A percentile compares a stretch with the other conserved stretches of the same genome.
phyloP scores from a whole-genome alignment of 352 stramenopile species.

The Phytopythium mirpurense region DNA sequence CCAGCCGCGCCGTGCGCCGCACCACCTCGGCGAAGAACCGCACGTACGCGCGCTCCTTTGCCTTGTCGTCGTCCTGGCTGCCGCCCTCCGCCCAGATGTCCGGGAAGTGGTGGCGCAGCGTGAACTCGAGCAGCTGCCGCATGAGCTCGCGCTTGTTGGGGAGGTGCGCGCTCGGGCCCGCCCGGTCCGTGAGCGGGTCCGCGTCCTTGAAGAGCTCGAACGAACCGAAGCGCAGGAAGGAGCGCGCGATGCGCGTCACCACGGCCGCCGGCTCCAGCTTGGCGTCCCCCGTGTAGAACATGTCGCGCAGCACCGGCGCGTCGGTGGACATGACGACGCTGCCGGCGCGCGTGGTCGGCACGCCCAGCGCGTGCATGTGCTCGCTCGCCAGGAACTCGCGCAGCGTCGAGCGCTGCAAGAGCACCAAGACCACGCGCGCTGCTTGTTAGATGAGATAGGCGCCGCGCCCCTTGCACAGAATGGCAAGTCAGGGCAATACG shows the following conservation, averaged over 20 bases:
- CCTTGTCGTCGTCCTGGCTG: conserved; percentile 2
- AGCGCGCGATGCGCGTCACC: conserved; percentile 86
- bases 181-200: conserved; percentile 52
- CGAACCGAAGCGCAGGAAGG: conserved; percentile 94
- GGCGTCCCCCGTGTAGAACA: conserved; percentile 88
- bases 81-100: conserved; percentile 25
- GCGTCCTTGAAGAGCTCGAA: conserved; percentile 94
- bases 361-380: conserved; percentile 92
- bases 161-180: conserved; percentile 64
- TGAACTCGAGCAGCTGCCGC: conserved; percentile 78
- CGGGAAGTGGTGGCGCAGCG: conserved; percentile 59
- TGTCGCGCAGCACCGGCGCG: conserved; percentile 69
- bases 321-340: conserved; percentile 71
- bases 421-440: too few relatives aligned
- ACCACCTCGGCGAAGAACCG: conserved; percentile 65
- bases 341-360: conserved; percentile 92
- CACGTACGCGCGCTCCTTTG: conserved; percentile 23
- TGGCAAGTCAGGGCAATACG: too few relatives aligned
- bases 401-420: conserved; percentile 86
- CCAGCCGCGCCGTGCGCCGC: conserved; percentile 66
- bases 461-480: too few relatives aligned
- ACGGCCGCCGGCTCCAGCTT: conserved; percentile 81
- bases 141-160: conserved; percentile 64
- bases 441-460: too few relatives aligned
- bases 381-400: conserved; percentile 97